These are phyloP conservation scores for Paraconiothyrium brasiliense DNA, from an alignment of 2,329 filamentous ascomycete species.

Conservation along the genomic window DNA sequence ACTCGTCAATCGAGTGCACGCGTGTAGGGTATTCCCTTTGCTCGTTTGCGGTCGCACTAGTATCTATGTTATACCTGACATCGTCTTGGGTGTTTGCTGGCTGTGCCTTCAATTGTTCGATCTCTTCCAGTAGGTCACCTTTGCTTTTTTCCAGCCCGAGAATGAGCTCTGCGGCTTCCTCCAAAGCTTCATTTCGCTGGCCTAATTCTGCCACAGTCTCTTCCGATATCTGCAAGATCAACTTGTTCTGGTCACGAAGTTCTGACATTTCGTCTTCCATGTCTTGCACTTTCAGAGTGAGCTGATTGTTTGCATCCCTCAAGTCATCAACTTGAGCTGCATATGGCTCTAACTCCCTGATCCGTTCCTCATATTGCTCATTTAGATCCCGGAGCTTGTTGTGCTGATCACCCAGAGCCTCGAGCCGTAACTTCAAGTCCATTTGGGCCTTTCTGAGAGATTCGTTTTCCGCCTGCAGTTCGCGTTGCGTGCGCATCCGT, in stretches of 20 bases:
- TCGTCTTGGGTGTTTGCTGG: constrained; percentile 26
- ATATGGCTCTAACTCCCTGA: constrained; percentile 38
- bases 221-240: constrained; percentile 38
- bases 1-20: constrained; percentile 46
- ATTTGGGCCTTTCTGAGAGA: constrained; percentile 39
- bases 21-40: constrained; percentile 27
- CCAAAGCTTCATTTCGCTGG: constrained; percentile 36
- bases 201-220: constrained; percentile 39
- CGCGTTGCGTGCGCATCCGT: constrained; percentile 39
- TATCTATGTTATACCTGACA: constrained; percentile 19
- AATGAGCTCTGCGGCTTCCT: constrained; percentile 47
- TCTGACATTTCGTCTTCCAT: constrained; percentile 29
- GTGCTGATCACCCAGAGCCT: constrained; percentile 44
- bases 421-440: constrained; percentile 42
- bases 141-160: constrained; percentile 42
- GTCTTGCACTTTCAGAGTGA: constrained; percentile 33
- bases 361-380: constrained; percentile 34
- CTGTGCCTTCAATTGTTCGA: constrained; percentile 33
- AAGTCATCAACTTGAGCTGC: constrained; percentile 40
- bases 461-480: constrained; percentile 40
- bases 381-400: constrained; percentile 37
- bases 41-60: constrained; percentile 25
- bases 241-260: constrained; percentile 29
- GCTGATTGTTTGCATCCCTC: constrained; percentile 32
- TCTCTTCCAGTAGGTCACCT: constrained; percentile 30